Evolutionary conservation across 2,329 filamentous ascomycete species (phyloP), one percentile per base, ranked within the genome.

Genomic region (Mollisiaceae sp.): DNA sequence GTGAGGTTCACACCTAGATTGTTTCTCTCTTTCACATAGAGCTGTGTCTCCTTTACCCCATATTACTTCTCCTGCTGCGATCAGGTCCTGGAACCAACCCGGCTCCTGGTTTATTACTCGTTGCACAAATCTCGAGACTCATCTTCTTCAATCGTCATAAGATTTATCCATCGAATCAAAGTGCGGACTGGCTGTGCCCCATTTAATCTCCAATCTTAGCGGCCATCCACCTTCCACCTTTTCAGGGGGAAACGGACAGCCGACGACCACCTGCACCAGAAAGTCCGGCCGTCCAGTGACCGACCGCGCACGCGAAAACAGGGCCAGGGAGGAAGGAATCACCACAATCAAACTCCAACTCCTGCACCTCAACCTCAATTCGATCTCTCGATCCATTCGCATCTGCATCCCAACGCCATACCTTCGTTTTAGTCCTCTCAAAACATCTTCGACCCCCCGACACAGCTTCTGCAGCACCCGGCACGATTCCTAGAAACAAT

Each of bases 381-480:
- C 41, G 20, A 60, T n/a, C 38, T 22, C 39, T 43, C 41, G 38
- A 24, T 43, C 18, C 22, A 18, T n/a, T 50, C 27, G 6, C 14
- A 59, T 41, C 47, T 36, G 24, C 32, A 50, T 20, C 36, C 55
- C 52, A 47, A 50, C 55, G 20, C 18, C 20, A 36, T 41, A 57
- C 55, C 15, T 57, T 57, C 55, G 32, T 50, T 57, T 39, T 57
- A 38, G 11, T 11, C 55, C 32, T 22, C 55, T 39, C 27, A 11
- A 4, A 24, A 20, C n/a, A n/a, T 22, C n/a, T 41, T 24, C 39
- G 22, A 32, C 20, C 32, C 38, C n/a, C 52, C n/a, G 14, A 58
- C 65, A 65, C 65, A 36, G 65, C 65, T 67, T 67, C 65, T 59
- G 47, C 65, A 67, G 65, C 65, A 67, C 35, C 59, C 22, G 14